These are phyloP conservation scores for Debaryomyces hansenii DNA, from an alignment of 805 yeast species.

Conservation along the genomic window DNA sequence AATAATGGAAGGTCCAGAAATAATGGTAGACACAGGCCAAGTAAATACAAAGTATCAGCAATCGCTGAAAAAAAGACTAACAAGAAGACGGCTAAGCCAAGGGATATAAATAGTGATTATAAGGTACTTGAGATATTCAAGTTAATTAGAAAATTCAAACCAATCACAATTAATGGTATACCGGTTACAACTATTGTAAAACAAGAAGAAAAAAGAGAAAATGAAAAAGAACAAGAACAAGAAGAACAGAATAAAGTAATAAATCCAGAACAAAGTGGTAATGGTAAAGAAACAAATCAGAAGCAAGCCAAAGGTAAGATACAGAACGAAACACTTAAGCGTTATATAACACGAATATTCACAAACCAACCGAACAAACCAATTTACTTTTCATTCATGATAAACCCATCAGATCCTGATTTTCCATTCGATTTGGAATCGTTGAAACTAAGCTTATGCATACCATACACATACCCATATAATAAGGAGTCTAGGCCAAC, in stretches of 20 bases:
- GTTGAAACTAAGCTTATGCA: constrained; percentile 51
- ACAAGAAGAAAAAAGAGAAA: background rate
- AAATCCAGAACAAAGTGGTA: background rate
- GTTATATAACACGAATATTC: constrained; percentile 16
- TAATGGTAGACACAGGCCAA: background rate
- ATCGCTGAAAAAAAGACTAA: background rate
- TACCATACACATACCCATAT: constrained; percentile 58
- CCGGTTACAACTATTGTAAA: constrained; percentile 11
- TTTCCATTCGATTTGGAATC: constrained; percentile 63
- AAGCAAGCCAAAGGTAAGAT: constrained; percentile 3
- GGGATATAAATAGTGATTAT: constrained; percentile 18
- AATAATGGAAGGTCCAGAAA: background rate
- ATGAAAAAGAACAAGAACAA: background rate
- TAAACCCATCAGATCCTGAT: constrained; percentile 68
- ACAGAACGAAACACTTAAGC: constrained; percentile 11
- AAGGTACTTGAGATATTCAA: constrained; percentile 33
- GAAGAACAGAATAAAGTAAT: background rate
- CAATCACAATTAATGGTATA: constrained; percentile 39
- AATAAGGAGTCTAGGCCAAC: constrained; percentile 42
- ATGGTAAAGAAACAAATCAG: constrained; percentile 4
- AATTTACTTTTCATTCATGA: constrained; percentile 42
- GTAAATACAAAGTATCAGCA: background rate
- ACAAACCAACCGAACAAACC: constrained; percentile 19
- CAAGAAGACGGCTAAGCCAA: constrained; percentile 3
- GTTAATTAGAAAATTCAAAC: constrained; percentile 27